Evolutionary conservation across 106 monocot genomes (phyloP).

Genomic region (Acanthochlamys bracteata): DNA sequence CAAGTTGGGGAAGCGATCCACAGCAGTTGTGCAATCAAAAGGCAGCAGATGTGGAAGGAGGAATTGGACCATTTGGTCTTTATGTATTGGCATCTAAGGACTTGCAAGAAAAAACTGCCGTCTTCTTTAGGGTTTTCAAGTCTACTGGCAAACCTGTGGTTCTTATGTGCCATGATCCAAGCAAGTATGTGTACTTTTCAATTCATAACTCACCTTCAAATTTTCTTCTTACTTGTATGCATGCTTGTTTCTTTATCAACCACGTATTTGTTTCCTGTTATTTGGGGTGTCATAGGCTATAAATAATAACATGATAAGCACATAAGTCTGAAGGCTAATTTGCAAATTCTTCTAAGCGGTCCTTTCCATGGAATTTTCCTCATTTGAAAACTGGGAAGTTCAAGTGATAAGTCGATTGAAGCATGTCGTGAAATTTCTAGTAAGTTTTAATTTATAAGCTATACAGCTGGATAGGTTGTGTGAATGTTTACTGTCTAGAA

Average conservation of each 20-base stretch:
- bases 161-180: constrained; percentile 57
- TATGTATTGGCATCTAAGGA: constrained; percentile 29
- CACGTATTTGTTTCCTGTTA: background rate
- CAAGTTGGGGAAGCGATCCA: constrained; percentile 32
- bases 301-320: no score
- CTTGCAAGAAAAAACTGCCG: constrained; percentile 36
- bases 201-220: background rate
- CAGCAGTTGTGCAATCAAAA: constrained; percentile 25
- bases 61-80: constrained; percentile 51
- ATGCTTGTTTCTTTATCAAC: background rate
- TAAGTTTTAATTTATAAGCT: no score
- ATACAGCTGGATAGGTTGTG: no score
- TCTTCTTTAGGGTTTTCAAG: constrained; percentile 56
- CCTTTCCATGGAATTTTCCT: no score
- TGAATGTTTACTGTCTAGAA: no score
- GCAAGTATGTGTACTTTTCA: background rate
- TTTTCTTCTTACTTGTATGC: no score
- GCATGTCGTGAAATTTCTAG: no score
- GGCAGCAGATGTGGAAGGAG: constrained; percentile 25
- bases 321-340: no score
- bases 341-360: no score
- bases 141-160: constrained; percentile 23
- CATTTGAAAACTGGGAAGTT: no score
- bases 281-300: background rate
- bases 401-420: no score